These are phyloP conservation scores for Suhomyces panamericanus DNA, from an alignment of 1,139 yeast species.

Conservation along the genomic window DNA sequence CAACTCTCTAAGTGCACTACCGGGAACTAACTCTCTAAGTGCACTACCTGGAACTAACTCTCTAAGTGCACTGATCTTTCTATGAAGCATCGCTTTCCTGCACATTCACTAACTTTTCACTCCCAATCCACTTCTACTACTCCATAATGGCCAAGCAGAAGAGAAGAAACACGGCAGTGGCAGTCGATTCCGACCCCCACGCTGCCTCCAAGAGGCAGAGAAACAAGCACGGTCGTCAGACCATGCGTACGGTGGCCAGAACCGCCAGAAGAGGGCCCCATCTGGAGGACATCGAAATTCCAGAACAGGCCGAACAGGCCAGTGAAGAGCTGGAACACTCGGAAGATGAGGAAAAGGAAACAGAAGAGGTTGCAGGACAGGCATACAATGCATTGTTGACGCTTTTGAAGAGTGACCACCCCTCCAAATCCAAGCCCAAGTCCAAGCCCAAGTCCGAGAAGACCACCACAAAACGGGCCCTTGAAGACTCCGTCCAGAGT, in stretches of 20 bases:
- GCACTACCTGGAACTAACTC: too few relatives aligned
- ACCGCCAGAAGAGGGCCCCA: conserved; percentile 42
- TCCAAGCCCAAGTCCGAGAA: conserved; percentile 16
- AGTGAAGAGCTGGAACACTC: conserved; percentile 12
- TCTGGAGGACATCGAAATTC: background rate
- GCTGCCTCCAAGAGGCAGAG: conserved; percentile 15
- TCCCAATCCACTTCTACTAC: background rate
- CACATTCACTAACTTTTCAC: conserved; percentile 1
- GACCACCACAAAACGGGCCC: background rate
- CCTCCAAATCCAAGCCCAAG: conserved; percentile 17
- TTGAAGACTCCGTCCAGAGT: background rate
- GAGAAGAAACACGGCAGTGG: conserved; percentile 9
- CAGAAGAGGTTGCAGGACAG: conserved; percentile 35
- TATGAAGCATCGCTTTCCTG: background rate
- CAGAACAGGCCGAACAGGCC: conserved; percentile 13
- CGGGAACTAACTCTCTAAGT: too few relatives aligned
- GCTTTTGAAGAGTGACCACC: conserved; percentile 57
- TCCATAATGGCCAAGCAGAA: conserved; percentile 13
- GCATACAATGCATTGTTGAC: conserved; percentile 81
- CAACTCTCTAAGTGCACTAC: too few relatives aligned
- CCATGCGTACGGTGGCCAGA: conserved; percentile 58
- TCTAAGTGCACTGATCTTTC: too few relatives aligned
- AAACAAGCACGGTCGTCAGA: conserved; percentile 57
- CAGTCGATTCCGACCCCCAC: background rate
- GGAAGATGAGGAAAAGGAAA: conserved; percentile 16